phyloP scores from a whole-genome alignment of 805 yeast species.

The Yamadazyma nakazawae region DNA sequence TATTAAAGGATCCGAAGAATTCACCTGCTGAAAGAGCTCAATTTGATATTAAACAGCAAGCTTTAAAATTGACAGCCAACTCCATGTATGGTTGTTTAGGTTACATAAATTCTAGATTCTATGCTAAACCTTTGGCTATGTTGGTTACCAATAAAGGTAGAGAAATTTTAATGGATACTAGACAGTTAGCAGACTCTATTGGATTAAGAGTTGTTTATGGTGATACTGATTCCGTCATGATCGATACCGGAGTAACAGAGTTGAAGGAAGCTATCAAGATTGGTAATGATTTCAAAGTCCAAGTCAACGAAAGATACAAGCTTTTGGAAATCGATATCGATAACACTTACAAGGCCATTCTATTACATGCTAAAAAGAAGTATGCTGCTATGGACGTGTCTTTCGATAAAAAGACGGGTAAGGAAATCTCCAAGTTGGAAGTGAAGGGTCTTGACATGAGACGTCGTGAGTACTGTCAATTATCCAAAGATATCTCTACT shows the following conservation, averaged over 20 bases:
- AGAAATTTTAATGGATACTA: constrained; percentile 88
- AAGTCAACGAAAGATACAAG: constrained; percentile 85
- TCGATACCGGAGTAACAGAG: constrained; percentile 75
- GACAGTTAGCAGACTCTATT: constrained; percentile 84
- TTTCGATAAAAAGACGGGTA: constrained; percentile 50
- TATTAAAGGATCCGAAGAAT: constrained; percentile 72
- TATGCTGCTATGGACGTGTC: constrained; percentile 85
- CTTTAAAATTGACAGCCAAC: constrained; percentile 93
- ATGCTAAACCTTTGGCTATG: constrained; percentile 95
- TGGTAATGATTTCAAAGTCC: constrained; percentile 79
- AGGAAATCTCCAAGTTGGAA: constrained; percentile 56
- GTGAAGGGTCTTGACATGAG: constrained; percentile 96
- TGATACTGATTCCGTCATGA: constrained; percentile 99
- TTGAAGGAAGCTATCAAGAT: constrained; percentile 73
- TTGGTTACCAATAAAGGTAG: constrained; percentile 93
- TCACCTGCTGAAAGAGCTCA: constrained; percentile 67
- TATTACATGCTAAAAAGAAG: constrained; percentile 93
- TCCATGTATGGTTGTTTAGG: constrained; percentile 99
- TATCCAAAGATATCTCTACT: constrained; percentile 84
- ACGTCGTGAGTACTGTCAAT: constrained; percentile 93
- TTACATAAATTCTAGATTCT: constrained; percentile 84
- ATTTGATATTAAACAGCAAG: constrained; percentile 93
- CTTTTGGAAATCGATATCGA: constrained; percentile 92
- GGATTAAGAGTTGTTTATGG: constrained; percentile 90
- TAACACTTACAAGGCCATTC: constrained; percentile 79